phyloP scores from a whole-genome alignment of 1,284 basidiomycete genomes.

The Cutaneotrichosporon daszewskae region DNA sequence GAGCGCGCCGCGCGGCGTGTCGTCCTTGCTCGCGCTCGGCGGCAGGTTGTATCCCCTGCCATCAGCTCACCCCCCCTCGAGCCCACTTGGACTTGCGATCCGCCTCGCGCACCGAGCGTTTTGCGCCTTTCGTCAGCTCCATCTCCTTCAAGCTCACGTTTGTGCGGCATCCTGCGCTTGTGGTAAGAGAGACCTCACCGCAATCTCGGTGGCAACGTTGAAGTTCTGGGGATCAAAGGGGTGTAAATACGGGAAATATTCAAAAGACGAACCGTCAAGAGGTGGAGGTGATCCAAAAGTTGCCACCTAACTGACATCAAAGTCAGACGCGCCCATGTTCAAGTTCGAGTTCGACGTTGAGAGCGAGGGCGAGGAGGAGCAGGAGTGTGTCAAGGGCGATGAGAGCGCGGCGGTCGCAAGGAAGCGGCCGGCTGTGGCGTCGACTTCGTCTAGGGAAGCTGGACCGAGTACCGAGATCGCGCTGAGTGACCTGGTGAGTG shows the following conservation, averaged over 20 bases:
- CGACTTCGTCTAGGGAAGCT: not conserved
- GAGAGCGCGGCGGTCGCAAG: not conserved
- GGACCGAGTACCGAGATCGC: not conserved
- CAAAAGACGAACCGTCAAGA: not conserved
- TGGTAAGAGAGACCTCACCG: too few species aligned
- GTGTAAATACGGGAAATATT: constrained; percentile 2
- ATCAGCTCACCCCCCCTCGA: constrained; percentile 8
- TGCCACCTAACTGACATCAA: not conserved
- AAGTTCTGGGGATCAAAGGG: constrained; percentile 2
- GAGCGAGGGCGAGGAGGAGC: constrained; percentile 19
- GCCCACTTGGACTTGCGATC: constrained; percentile 13
- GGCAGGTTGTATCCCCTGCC: constrained; percentile 39
- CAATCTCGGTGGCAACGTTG: too few species aligned
- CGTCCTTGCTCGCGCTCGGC: constrained; percentile 31
- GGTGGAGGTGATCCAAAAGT: constrained; percentile 13
- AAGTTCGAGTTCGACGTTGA: constrained; percentile 49
- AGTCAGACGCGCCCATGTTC: constrained; percentile 38
- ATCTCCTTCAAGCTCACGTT: constrained; percentile 27
- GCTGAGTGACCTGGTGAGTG: constrained; percentile 6
- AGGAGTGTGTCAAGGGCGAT: not conserved
- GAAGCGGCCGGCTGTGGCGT: not conserved
- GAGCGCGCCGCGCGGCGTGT: constrained; percentile 39
- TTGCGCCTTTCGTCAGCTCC: constrained; percentile 34
- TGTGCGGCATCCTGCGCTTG: constrained; percentile 43
- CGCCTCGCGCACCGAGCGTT: constrained; percentile 36